Percentiles rank a stretch among this genome's conserved stretches.
Conservation (phyloP, 163 green algal species). For the Picocystis sp. region DNA sequence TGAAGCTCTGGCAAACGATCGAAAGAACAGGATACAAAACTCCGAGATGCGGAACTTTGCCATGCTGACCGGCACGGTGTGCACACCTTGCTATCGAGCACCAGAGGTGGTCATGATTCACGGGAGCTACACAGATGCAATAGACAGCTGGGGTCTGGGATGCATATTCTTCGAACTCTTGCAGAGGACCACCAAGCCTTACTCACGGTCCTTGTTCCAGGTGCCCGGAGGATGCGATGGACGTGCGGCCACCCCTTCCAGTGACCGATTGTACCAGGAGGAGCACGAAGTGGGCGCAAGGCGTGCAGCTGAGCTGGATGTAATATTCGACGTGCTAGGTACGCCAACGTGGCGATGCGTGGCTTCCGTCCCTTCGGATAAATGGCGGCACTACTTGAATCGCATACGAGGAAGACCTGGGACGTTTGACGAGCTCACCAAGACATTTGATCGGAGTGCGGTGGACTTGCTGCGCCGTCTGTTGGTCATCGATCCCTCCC, state of each 20-base stretch:
- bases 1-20: neutral
- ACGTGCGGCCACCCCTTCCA: neutral
- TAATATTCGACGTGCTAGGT: constrained; percentile 72
- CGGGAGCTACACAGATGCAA: constrained; percentile 55
- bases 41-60: neutral
- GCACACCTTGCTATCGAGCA: constrained; percentile 75
- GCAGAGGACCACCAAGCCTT: constrained; percentile 17
- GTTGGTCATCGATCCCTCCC: constrained; percentile 64
- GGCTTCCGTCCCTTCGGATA: constrained; percentile 28
- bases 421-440: neutral
- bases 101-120: constrained; percentile 73
- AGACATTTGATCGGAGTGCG: constrained; percentile 9
- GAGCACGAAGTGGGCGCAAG: constrained; percentile 4
- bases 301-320: constrained; percentile 37
- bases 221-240: neutral
- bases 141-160: constrained; percentile 74
- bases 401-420: constrained; percentile 19
- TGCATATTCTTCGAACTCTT: constrained; percentile 87
- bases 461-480: constrained; percentile 64
- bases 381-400: constrained; percentile 61
- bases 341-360: constrained; percentile 66
- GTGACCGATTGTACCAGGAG: constrained; percentile 2
- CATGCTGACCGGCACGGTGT: constrained; percentile 32
- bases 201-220: neutral
- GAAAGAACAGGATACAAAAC: neutral